Evolutionary conservation across 805 yeast genomes (phyloP).

Genomic region (Starmerella apis): DNA sequence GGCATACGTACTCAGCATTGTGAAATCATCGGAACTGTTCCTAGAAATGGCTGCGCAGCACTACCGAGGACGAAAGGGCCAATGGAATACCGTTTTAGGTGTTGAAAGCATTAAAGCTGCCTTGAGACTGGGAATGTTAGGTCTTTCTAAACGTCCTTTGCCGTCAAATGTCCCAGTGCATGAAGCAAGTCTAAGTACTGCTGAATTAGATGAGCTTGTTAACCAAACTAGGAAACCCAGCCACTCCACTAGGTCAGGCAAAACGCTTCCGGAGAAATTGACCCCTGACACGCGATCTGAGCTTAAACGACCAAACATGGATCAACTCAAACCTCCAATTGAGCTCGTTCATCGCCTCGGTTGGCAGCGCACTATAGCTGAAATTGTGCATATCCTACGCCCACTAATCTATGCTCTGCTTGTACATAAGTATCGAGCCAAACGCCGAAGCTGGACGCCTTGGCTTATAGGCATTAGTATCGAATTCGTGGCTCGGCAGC

Average conservation of each 20-base stretch:
- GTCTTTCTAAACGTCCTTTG: slow-evolving; percentile 28
- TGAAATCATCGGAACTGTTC: slow-evolving; percentile 32
- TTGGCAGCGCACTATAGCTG: slow-evolving; percentile 27
- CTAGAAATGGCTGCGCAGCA: slow-evolving; percentile 32
- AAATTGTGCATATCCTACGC: slow-evolving; percentile 32
- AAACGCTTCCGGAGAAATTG: not conserved
- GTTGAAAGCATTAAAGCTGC: slow-evolving; percentile 30
- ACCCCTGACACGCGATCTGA: not conserved
- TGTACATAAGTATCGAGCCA: slow-evolving; percentile 25
- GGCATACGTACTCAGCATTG: slow-evolving; percentile 28
- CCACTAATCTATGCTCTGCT: slow-evolving; percentile 34
- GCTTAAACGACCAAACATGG: slow-evolving; percentile 26
- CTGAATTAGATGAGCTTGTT: slow-evolving; percentile 21
- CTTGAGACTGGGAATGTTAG: slow-evolving; percentile 29
- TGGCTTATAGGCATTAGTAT: slow-evolving; percentile 34
- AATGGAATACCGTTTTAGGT: slow-evolving; percentile 29
- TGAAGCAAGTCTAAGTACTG: slow-evolving; percentile 33
- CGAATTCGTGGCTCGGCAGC: slow-evolving; percentile 24
- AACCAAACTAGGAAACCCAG: not conserved
- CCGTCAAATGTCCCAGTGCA: slow-evolving; percentile 28
- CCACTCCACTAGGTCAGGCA: not conserved
- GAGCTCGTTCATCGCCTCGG: slow-evolving; percentile 28
- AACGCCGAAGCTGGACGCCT: slow-evolving; percentile 32
- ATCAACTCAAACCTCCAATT: slow-evolving; percentile 30
- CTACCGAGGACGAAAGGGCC: slow-evolving; percentile 25